Evolutionary conservation across 768 basidiomycete genomes (phyloP).

Genomic region (Pilatotrama ljubarskyi): DNA sequence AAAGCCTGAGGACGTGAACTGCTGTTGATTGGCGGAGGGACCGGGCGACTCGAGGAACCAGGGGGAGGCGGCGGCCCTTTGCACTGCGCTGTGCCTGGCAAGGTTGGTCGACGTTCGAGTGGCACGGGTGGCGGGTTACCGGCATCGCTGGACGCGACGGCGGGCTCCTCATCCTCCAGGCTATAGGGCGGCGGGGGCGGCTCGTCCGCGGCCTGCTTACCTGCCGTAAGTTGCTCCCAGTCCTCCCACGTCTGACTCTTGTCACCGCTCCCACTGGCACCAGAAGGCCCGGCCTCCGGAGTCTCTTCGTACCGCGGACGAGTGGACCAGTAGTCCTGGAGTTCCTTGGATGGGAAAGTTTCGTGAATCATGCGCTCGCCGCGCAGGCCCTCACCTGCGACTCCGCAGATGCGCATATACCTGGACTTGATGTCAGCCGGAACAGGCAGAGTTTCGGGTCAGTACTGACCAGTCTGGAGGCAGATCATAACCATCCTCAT

Average conservation of each 20-base stretch:
- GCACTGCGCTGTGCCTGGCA: background rate
- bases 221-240: slow-evolving; percentile 41
- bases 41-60: background rate
- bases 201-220: slow-evolving; percentile 47
- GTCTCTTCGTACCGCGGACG: slow-evolving; percentile 54
- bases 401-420: slow-evolving; percentile 80
- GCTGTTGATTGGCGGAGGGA: slow-evolving; percentile 12
- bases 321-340: slow-evolving; percentile 73
- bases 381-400: slow-evolving; percentile 67
- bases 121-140: slow-evolving; percentile 10
- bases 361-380: slow-evolving; percentile 63
- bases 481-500: slow-evolving; percentile 75
- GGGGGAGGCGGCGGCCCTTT: slow-evolving; percentile 7
- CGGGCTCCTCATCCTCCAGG: slow-evolving; percentile 45
- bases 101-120: slow-evolving; percentile 4
- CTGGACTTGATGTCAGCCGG: slow-evolving; percentile 32
- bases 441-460: background rate
- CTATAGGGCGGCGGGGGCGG: slow-evolving; percentile 72
- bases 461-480: slow-evolving; percentile 74
- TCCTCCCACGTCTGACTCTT: slow-evolving; percentile 39
- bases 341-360: slow-evolving; percentile 66
- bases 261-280: background rate
- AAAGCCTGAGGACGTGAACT: slow-evolving; percentile 13
- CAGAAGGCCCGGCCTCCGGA: slow-evolving; percentile 6
- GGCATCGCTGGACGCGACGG: background rate